These are phyloP conservation scores for Leptodontidium sp. DNA, from an alignment of 2,329 filamentous ascomycete species.

Conservation along the genomic window DNA sequence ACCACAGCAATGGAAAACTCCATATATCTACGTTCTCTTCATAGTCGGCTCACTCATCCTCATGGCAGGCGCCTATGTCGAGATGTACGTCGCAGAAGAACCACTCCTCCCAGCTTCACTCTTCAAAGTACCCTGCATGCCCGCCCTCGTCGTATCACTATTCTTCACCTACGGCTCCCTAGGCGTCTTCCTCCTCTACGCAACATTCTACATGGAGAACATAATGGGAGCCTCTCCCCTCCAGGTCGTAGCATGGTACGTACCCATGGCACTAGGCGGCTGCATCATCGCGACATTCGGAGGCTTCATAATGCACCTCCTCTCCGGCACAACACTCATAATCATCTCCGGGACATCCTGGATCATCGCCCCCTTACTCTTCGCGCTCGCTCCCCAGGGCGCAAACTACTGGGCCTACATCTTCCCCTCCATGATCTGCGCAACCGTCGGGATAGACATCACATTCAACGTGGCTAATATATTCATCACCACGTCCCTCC, in stretches of 20 bases:
- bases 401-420: constrained; percentile 70
- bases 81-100: constrained; percentile 72
- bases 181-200: constrained; percentile 74
- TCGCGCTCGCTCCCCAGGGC: constrained; percentile 58
- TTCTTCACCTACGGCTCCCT: constrained; percentile 74
- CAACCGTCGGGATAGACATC: constrained; percentile 78
- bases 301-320: constrained; percentile 62
- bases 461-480: constrained; percentile 79
- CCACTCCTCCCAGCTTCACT: constrained; percentile 76
- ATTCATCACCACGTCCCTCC: constrained; percentile 78
- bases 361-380: constrained; percentile 60
- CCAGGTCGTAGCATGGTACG: constrained; percentile 66
- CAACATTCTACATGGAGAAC: constrained; percentile 68
- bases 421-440: constrained; percentile 74
- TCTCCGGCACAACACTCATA: constrained; percentile 62
- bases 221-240: constrained; percentile 61
- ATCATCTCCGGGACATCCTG: constrained; percentile 60
- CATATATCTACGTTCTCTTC: constrained; percentile 74
- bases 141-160: constrained; percentile 64
- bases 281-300: constrained; percentile 70
- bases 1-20: constrained; percentile 73
- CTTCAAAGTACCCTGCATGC: constrained; percentile 75
- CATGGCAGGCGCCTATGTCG: constrained; percentile 69
- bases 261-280: constrained; percentile 73
- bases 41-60: constrained; percentile 69